Evolutionary conservation across 2,329 filamentous ascomycete species (phyloP).

Genomic region (Botrytis fabae): DNA sequence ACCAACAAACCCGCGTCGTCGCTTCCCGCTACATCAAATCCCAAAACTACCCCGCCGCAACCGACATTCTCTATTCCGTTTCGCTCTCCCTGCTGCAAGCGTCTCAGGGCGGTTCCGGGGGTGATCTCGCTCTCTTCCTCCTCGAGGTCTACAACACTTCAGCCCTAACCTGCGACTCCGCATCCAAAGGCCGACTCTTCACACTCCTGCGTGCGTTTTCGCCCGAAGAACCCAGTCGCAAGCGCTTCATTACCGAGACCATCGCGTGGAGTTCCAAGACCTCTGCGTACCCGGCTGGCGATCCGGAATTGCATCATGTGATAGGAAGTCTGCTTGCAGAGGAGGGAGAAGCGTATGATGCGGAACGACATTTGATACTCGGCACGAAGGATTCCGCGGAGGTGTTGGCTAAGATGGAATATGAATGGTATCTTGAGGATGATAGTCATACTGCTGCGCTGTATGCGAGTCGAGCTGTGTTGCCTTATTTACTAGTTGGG

Average conservation of each 20-base stretch:
- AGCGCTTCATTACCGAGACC: conserved; percentile 87
- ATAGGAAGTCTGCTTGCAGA: conserved; percentile 86
- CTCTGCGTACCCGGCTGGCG: conserved; percentile 83
- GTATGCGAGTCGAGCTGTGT: conserved; percentile 81
- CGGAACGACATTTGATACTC: conserved; percentile 83
- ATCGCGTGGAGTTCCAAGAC: conserved; percentile 60
- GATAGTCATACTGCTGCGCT: conserved; percentile 83
- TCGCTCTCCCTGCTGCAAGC: conserved; percentile 84
- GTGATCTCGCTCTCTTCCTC: conserved; percentile 83
- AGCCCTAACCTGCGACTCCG: conserved; percentile 73
- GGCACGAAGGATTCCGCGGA: conserved; percentile 88
- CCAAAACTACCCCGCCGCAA: conserved; percentile 78
- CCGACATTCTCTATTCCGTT: conserved; percentile 82
- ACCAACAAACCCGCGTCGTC: conserved; percentile 96
- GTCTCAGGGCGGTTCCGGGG: conserved; percentile 90
- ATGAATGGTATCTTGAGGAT: conserved; percentile 89
- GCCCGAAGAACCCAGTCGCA: conserved; percentile 81
- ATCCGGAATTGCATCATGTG: conserved; percentile 93
- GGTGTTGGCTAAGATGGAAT: conserved; percentile 79
- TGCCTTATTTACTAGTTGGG: conserved; percentile 87
- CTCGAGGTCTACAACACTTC: conserved; percentile 90
- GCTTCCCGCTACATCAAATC: conserved; percentile 91
- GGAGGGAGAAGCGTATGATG: conserved; percentile 89
- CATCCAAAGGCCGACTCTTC: conserved; percentile 72
- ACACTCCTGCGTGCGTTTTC: conserved; percentile 80